Percentiles rank a stretch among this genome's conserved stretches.
Conservation (phyloP, 2,329 filamentous ascomycete genomes). For the Dothideomycetes sp. region DNA sequence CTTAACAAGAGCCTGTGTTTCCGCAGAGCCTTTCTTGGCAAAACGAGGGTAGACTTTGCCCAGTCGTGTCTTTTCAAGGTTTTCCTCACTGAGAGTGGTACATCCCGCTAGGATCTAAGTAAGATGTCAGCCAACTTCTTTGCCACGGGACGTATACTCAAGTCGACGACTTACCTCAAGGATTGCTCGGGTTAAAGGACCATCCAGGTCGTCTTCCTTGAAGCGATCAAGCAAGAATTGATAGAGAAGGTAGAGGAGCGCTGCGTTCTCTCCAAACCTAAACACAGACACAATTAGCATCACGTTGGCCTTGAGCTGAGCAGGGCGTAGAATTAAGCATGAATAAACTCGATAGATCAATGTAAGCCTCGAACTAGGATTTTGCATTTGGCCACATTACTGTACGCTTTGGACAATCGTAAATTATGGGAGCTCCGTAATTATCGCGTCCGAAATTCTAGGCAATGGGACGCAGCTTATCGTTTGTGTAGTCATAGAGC, state of each 20-base stretch:
- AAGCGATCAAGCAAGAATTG: conserved; percentile 38
- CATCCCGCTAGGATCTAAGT: conserved; percentile 51
- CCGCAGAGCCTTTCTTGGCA: conserved; percentile 53
- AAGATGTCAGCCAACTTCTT: conserved; percentile 33
- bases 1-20: conserved; percentile 50
- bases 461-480: too few relatives aligned
- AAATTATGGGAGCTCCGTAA: too few relatives aligned
- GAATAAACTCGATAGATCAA: too few relatives aligned
- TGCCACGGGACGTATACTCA: conserved; percentile 32
- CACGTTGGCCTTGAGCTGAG: too few relatives aligned
- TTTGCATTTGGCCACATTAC: too few relatives aligned
- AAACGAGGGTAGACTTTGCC: conserved; percentile 53
- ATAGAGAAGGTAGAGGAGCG: conserved; percentile 35
- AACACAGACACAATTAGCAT: too few relatives aligned
- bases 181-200: conserved; percentile 28
- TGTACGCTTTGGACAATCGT: too few relatives aligned
- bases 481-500: too few relatives aligned
- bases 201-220: conserved; percentile 33
- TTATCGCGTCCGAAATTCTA: too few relatives aligned
- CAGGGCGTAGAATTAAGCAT: too few relatives aligned
- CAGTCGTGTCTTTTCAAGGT: conserved; percentile 53
- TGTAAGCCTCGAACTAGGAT: too few relatives aligned
- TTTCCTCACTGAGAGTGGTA: conserved; percentile 49
- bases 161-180: conserved; percentile 24
- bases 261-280: conserved; percentile 18